Percentiles rank a stretch among this genome's conserved stretches.
Evolutionary conservation across 2,329 filamentous ascomycete species (phyloP).

Genomic region (Dactylellina haptotyla): DNA sequence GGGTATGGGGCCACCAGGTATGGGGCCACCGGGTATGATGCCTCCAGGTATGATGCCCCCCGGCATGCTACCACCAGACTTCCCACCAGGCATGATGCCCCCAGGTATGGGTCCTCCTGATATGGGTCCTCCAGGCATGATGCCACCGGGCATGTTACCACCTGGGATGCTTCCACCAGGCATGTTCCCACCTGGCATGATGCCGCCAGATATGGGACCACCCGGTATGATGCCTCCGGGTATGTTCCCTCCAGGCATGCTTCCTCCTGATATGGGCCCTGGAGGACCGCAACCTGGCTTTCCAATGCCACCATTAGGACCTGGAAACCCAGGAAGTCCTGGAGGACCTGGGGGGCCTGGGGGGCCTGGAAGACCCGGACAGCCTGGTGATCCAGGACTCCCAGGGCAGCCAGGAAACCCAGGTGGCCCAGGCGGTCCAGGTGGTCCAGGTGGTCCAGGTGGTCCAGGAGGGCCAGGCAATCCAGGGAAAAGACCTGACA

Average conservation of each 20-base stretch:
- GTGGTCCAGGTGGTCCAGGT: neutral
- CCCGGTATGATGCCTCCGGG: too few relatives aligned
- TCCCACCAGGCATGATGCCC: neutral
- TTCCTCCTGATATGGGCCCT: neutral
- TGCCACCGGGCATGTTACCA: neutral
- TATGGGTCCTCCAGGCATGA: neutral
- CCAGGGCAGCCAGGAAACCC: conserved; percentile 1
- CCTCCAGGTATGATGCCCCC: neutral
- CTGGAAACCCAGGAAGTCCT: neutral
- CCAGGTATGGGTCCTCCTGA: neutral
- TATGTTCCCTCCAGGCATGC: neutral
- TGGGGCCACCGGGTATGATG: neutral
- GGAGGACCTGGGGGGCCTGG: neutral
- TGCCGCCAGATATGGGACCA: neutral
- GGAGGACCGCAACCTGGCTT: neutral
- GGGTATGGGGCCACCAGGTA: neutral
- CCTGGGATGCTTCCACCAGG: neutral
- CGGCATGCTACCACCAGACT: neutral
- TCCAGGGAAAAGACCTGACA: neutral
- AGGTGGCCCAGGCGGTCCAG: conserved; percentile 5
- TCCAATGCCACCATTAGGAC: neutral
- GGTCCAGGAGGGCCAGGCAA: neutral
- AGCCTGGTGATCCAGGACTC: neutral
- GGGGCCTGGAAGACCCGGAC: neutral
- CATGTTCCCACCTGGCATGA: neutral